A percentile compares a stretch with the other conserved stretches of the same genome.
Evolutionary conservation across 306 rosid species (phyloP).

Genomic region (Vicia faba): DNA sequence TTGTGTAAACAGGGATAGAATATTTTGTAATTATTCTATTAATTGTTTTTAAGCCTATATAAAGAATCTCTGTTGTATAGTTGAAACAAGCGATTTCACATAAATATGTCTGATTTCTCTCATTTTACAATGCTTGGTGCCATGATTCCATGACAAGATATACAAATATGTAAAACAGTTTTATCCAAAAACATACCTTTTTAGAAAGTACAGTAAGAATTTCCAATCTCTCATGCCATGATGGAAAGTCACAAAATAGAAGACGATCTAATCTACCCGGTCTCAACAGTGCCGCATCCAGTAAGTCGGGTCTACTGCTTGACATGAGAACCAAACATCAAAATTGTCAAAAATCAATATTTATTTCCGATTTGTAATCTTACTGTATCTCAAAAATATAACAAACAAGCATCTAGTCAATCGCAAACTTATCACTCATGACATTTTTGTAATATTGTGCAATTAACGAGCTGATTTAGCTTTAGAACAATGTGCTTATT

Average conservation of each 20-base stretch:
- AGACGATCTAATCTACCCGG: conserved; percentile 98
- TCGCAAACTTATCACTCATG: conserved; percentile 16
- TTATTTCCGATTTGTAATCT: conserved; percentile 18
- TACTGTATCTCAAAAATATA: conserved; percentile 14
- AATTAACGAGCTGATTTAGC: conserved; percentile 21
- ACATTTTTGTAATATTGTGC: conserved; percentile 2
- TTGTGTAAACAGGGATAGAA: not conserved
- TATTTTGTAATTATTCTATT: not conserved
- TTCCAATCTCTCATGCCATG: conserved; percentile 74
- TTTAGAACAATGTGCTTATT: not conserved
- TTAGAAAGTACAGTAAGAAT: conserved; percentile 82
- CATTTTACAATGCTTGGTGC: not conserved
- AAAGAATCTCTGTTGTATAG: not conserved
- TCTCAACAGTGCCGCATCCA: conserved; percentile 92
- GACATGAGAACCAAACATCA: conserved; percentile 46
- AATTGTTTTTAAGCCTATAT: not conserved
- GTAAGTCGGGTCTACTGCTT: conserved; percentile 98
- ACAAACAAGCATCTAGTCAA: conserved; percentile 16
- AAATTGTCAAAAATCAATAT: conserved; percentile 23
- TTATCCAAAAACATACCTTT: conserved; percentile 58
- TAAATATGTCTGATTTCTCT: not conserved
- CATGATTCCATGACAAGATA: not conserved
- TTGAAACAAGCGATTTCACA: not conserved
- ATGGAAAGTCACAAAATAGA: conserved; percentile 90
- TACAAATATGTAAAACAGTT: conserved; percentile 6